Conservation (phyloP, 208 protist species). For the Leishmania amazonensis region DNA sequence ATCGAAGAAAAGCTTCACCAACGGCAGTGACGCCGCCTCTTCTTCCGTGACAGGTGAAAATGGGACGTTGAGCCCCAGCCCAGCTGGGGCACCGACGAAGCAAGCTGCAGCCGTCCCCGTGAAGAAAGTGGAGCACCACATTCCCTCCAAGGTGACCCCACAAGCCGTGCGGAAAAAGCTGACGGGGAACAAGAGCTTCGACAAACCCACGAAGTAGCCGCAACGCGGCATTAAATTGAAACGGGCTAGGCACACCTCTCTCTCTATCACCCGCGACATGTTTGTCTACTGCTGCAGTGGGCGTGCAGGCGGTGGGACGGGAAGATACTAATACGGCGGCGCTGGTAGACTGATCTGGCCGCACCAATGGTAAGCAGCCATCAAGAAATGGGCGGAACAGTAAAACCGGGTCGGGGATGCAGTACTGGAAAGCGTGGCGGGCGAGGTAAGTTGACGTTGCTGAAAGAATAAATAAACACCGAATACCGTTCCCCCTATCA, state of each 20-base stretch:
- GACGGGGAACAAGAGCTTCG: neutral
- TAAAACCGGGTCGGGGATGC: neutral
- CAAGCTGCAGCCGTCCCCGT: neutral
- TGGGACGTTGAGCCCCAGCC: conserved; percentile 1
- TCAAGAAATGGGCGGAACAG: neutral
- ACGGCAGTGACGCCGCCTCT: neutral
- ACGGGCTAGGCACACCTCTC: neutral
- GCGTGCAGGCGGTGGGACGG: neutral
- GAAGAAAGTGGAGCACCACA: conserved; percentile 6
- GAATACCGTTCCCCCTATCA: neutral
- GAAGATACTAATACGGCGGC: neutral
- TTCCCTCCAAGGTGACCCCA: conserved; percentile 3
- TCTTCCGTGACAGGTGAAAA: neutral
- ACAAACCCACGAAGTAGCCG: conserved; percentile 8
- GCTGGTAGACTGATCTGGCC: neutral
- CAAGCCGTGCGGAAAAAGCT: conserved; percentile 23
- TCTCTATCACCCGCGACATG: neutral
- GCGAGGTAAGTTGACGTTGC: neutral
- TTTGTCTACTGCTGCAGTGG: neutral
- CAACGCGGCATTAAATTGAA: neutral
- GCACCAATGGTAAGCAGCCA: neutral
- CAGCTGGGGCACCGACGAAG: neutral
- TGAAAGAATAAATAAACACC: neutral
- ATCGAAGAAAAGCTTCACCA: neutral
- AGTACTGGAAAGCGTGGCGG: neutral